Evolutionary conservation across 768 basidiomycete species (phyloP), one percentile per base, ranked within the genome.

Genomic region (Calocybe cyanea): DNA sequence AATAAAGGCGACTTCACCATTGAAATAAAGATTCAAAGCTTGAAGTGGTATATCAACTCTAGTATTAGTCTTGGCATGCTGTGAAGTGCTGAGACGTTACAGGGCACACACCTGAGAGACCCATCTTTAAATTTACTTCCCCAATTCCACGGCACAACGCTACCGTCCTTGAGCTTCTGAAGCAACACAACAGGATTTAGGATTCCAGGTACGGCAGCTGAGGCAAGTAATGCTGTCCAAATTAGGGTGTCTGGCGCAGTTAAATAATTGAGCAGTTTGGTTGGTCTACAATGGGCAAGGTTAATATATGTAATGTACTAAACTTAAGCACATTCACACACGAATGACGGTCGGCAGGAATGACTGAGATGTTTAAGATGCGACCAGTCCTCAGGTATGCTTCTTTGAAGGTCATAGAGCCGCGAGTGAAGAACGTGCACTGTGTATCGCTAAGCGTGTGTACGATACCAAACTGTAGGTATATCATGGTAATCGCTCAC

Each of bases 11-110:
- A 28, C 34, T 43, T 37, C 51, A 83, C 88, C 89, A 60, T 92
- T 92, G 66, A 92, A 92, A 59, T 91, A 87, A n/a, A 88, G 70
- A 55, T 92, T 91, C 21, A 92, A 67, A 20, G 86, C 77, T 63
- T 94, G 92, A 17, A 93, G 72, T 1, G 95, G 95, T 52, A 99
- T 96, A 65, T 99, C 96, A 41, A 96, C 95, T 56, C 93, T 86
- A 39, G 1, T 21, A 25, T 20, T 34, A 19, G 8, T 2, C 13
- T 48, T 13, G 7, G 13, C 4, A 23, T 18, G 11, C 10, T 10
- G 25, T 35, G n/a, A 19, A 3, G 6, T 35, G 34, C 23, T 28
- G 11, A 37, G 18, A 15, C 8, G 9, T 18, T 10, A 11, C 11
- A 20, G 38, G 13, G 32, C 71, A 25, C n/a, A n/a, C 48, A 86